Evolutionary conservation across 2,329 filamentous ascomycete genomes (phyloP).

Genomic region (Fusarium nurragi): DNA sequence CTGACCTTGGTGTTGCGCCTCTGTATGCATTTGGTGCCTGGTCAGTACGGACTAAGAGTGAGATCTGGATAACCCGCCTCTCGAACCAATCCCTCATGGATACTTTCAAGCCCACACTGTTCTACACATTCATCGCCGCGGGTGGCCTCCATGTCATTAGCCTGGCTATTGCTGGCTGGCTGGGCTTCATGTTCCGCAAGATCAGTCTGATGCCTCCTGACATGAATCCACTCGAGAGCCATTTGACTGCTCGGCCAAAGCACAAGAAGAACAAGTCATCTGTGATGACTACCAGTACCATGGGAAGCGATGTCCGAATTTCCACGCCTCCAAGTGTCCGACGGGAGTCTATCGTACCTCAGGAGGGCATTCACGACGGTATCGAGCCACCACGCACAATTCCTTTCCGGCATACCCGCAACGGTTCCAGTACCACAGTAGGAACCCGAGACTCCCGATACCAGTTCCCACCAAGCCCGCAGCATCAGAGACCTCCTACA

Average conservation of each 20-base stretch:
- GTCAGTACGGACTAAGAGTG: conserved; percentile 55
- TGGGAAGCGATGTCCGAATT: conserved; percentile 67
- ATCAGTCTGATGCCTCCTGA: conserved; percentile 87
- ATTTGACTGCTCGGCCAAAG: conserved; percentile 74
- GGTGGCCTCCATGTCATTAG: conserved; percentile 77
- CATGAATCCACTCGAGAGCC: conserved; percentile 91
- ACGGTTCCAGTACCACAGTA: conserved; percentile 67
- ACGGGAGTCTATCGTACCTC: conserved; percentile 55
- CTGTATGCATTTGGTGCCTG: conserved; percentile 66
- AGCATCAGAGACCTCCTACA: conserved; percentile 60
- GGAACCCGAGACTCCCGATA: conserved; percentile 63
- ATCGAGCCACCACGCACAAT: conserved; percentile 65
- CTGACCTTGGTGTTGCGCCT: conserved; percentile 69
- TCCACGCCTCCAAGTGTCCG: conserved; percentile 56
- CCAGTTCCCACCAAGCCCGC: conserved; percentile 62
- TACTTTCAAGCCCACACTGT: conserved; percentile 72
- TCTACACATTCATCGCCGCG: conserved; percentile 71
- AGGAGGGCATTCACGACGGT: conserved; percentile 58
- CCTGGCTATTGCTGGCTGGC: conserved; percentile 75
- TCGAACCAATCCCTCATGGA: conserved; percentile 63
- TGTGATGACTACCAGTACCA: conserved; percentile 57
- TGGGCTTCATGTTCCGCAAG: conserved; percentile 81
- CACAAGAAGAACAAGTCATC: conserved; percentile 81
- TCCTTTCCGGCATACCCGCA: conserved; percentile 83
- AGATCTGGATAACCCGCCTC: conserved; percentile 75